Evolutionary conservation across 176 grass and related monocot genomes (phyloP), one percentile per base, ranked within the genome.

Genomic region (Stipa capillata): DNA sequence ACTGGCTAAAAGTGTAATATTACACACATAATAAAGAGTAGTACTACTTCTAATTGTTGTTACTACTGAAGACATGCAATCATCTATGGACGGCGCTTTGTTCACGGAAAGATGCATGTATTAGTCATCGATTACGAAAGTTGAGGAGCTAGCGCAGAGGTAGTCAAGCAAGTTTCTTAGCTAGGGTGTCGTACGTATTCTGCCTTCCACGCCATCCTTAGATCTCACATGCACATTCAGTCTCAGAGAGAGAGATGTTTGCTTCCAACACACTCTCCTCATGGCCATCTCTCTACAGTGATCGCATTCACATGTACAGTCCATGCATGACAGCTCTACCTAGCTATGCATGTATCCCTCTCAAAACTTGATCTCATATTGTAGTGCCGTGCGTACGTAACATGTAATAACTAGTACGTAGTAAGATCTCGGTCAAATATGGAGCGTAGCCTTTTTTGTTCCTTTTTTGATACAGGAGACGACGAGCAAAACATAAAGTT

Each of bases 181-280:
- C 14, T 32, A 76, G 39, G 39, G 37, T 45, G 24, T 41, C n/a
- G n/a, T n/a, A n/a, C 66, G 6, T 47, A 40, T 11, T 31, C 31
- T 69, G 66, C 41, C 66, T 47, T 69, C 66, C 65, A 60, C 54
- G 23, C n/a, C 54, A 60, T 76, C 73, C 55, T 21, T 43, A 44
- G 55, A 60, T 60, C 55, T 60, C 54, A 45, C 40, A 77, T 32
- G 8, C 52, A 40, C 1, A 9, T 6, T 21, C 5, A 39, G 35
- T 24, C 3, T 14, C 3, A 27, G n/a, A 3, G 51, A 41, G 1
- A 39, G 2, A 5, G 8, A 1, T 7, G 37, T 16, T 41, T 15
- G 14, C 73, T 75, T 75, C 14, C 14, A 11, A 25, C 53, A 17
- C 12, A 41, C 34, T 12, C 51, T 55, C 50, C 9, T 55, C 73